Conservation (phyloP, 2,329 filamentous ascomycete genomes). For the Pestalotiopsis sp. region DNA sequence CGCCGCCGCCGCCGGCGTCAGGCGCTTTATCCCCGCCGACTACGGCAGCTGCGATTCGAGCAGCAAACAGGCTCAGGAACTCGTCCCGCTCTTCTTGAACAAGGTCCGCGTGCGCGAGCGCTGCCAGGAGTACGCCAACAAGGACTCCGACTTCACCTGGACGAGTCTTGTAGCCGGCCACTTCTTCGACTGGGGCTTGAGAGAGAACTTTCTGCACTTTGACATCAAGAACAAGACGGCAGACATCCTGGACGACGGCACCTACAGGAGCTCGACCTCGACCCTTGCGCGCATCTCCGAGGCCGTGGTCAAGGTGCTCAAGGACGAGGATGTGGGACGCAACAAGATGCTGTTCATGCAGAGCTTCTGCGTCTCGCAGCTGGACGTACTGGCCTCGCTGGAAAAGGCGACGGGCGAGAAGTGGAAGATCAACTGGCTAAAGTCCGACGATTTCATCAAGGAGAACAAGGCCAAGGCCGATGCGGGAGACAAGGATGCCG, state of each 20-base stretch:
- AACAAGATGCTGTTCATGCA: conserved; percentile 42
- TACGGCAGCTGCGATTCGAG: conserved; percentile 43
- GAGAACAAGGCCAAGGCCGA: conserved; percentile 40
- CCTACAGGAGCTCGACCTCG: conserved; percentile 34
- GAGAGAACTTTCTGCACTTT: conserved; percentile 38
- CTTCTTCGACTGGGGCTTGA: conserved; percentile 46
- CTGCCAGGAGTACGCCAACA: conserved; percentile 30
- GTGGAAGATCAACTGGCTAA: conserved; percentile 34
- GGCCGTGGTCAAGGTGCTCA: conserved; percentile 36
- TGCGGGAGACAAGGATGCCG: conserved; percentile 37
- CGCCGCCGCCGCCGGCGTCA: conserved; percentile 37
- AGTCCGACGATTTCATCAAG: conserved; percentile 43
- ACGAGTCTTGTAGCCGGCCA: conserved; percentile 42
- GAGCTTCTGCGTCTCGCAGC: conserved; percentile 42
- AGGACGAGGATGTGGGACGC: conserved; percentile 28
- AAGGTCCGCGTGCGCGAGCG: conserved; percentile 37
- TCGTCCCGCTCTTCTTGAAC: conserved; percentile 38
- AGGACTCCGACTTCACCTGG: conserved; percentile 33
- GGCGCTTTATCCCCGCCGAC: conserved; percentile 43
- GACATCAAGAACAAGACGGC: conserved; percentile 30
- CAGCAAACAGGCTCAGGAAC: conserved; percentile 33
- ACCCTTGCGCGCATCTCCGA: conserved; percentile 37
- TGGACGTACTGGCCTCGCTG: conserved; percentile 35
- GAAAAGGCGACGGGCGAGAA: conserved; percentile 34
- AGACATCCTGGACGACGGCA: conserved; percentile 38